phyloP scores from a whole-genome alignment of 371 early-diverging fungal genomes.

The Haplosporangium sp. region DNA sequence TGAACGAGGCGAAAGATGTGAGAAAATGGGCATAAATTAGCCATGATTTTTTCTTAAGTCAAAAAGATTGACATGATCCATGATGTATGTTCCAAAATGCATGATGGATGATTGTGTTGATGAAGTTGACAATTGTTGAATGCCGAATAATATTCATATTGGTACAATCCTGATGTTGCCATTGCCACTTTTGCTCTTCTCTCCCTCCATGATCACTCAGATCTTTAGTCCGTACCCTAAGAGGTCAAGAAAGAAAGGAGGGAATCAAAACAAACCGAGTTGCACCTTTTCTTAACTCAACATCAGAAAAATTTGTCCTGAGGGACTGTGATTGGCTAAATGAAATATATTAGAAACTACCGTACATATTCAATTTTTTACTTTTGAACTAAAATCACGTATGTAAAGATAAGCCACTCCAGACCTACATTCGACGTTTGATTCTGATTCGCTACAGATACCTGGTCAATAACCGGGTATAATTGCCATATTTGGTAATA shows the following conservation, averaged over 20 bases:
- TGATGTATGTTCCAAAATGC: slow-evolving; percentile 9
- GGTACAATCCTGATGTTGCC: neutral
- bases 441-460: slow-evolving; percentile 8
- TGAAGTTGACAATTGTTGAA: neutral
- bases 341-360: neutral
- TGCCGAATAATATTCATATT: neutral
- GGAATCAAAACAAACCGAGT: slow-evolving; percentile 44
- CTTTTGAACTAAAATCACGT: neutral
- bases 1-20: too few relatives aligned
- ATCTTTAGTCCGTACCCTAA: slow-evolving; percentile 46
- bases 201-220: slow-evolving; percentile 4
- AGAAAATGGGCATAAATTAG: too few relatives aligned
- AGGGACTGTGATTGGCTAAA: slow-evolving; percentile 10
- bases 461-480: slow-evolving; percentile 27
- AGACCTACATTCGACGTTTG: neutral
- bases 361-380: neutral
- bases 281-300: slow-evolving; percentile 2
- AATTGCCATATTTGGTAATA: slow-evolving; percentile 3
- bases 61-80: neutral
- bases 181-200: neutral
- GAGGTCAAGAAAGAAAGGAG: slow-evolving; percentile 57
- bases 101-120: slow-evolving; percentile 2
- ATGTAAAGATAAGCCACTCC: slow-evolving; percentile 5
- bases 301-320: slow-evolving; percentile 6
- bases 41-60: neutral